Evolutionary conservation across 139 green algal species (phyloP).

Genomic region (Coccomyxa sp.): DNA sequence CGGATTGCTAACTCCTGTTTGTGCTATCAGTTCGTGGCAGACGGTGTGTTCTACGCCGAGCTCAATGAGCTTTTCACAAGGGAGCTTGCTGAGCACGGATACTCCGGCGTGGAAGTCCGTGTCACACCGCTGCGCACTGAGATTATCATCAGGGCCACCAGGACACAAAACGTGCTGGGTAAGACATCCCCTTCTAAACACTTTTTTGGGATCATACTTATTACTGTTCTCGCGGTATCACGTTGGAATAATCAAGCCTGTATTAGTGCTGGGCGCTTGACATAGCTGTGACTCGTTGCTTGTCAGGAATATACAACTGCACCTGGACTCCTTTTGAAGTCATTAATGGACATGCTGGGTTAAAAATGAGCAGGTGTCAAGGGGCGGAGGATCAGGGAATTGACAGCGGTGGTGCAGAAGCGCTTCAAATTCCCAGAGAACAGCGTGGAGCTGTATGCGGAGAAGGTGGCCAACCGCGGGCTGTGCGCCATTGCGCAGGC

Average conservation of each 20-base stretch:
- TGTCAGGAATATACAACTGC: too few relatives aligned
- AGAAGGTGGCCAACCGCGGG: conserved; percentile 97
- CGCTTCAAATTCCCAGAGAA: conserved; percentile 95
- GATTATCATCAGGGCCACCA: conserved; percentile 99
- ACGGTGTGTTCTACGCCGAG: conserved; percentile 99
- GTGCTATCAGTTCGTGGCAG: conserved; percentile 87
- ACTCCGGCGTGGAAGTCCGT: conserved; percentile 98
- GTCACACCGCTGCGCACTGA: conserved; percentile 97
- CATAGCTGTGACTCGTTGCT: too few relatives aligned
- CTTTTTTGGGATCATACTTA: neutral
- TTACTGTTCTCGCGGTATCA: too few relatives aligned
- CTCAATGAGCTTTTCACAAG: conserved; percentile 98
- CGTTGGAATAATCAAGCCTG: neutral
- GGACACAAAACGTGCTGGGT: conserved; percentile 98
- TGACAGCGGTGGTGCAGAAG: conserved; percentile 99
- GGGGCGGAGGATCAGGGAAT: conserved; percentile 96
- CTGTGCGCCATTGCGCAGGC: conserved; percentile 97
- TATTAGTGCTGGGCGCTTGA: neutral
- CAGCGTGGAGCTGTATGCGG: conserved; percentile 97
- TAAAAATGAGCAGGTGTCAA: conserved; percentile 79
- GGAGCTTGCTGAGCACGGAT: conserved; percentile 92
- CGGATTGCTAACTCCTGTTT: neutral
- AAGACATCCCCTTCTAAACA: conserved; percentile 1
- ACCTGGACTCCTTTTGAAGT: too few relatives aligned
- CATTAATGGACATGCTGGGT: too few relatives aligned